phyloP scores from a whole-genome alignment of 441 rosid species.

The Isatis lusitanica region DNA sequence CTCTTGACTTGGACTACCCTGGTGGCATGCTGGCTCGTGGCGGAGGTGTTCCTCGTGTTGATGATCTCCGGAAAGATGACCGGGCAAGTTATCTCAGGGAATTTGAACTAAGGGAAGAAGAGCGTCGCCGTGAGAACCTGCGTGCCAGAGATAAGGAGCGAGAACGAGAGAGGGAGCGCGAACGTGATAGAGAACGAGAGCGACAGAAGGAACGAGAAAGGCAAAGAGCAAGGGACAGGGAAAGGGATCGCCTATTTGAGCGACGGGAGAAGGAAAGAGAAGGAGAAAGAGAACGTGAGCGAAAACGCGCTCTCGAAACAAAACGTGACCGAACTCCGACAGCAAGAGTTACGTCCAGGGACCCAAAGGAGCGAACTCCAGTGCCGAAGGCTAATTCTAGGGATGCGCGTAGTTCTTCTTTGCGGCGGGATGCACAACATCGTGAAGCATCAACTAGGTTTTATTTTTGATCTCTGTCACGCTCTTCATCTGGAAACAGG shows the following conservation, averaged over 20 bases:
- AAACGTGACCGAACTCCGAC: conserved; percentile 75
- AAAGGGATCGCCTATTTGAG: conserved; percentile 68
- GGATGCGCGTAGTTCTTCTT: conserved; percentile 81
- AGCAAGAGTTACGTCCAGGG: conserved; percentile 32
- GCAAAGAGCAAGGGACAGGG: conserved; percentile 52
- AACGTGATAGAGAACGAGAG: conserved; percentile 65
- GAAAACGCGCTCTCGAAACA: conserved; percentile 64
- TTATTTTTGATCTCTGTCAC: conserved; percentile 73
- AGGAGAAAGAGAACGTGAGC: conserved; percentile 72
- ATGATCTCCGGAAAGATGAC: conserved; percentile 78
- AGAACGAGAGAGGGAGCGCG: conserved; percentile 77
- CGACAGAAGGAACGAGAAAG: conserved; percentile 55
- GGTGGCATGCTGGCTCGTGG: conserved; percentile 53
- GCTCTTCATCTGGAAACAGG: conserved; percentile 71
- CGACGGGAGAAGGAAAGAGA: conserved; percentile 82
- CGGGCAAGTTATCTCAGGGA: conserved; percentile 93
- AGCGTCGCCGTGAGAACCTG: conserved; percentile 76
- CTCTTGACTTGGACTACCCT: conserved; percentile 73
- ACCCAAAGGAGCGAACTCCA: conserved; percentile 58
- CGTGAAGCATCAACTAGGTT: conserved; percentile 94
- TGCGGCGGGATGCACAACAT: conserved; percentile 70
- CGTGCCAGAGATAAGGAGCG: conserved; percentile 90
- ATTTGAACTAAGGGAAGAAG: conserved; percentile 91
- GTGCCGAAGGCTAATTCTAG: conserved; percentile 67
- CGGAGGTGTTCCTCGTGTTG: conserved; percentile 62